Evolutionary conservation across 345 rosid genomes (phyloP).

Genomic region (Aegle marmelos): DNA sequence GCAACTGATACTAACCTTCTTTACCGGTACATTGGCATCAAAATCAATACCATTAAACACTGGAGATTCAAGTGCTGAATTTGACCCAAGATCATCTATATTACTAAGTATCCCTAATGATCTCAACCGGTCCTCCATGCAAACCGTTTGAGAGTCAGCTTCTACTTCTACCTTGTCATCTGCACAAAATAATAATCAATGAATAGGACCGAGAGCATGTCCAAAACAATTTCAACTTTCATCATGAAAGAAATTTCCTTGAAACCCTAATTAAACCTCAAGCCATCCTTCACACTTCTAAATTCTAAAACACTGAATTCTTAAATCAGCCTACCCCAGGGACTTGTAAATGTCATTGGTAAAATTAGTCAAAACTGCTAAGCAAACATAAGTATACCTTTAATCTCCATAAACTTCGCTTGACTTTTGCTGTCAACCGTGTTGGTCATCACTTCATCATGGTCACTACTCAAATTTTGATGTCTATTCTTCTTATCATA

Average conservation of each 20-base stretch:
- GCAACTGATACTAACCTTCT: constrained; percentile 54
- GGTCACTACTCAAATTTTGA: constrained; percentile 19
- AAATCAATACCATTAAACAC: constrained; percentile 50
- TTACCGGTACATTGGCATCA: constrained; percentile 53
- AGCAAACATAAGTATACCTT: constrained; percentile 40
- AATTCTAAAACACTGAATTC: neutral
- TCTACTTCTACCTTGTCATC: constrained; percentile 35
- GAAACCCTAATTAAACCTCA: neutral
- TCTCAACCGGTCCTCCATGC: constrained; percentile 75
- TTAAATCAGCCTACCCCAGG: neutral
- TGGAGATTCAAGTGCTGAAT: constrained; percentile 29
- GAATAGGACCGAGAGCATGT: constrained; percentile 1
- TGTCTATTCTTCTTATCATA: constrained; percentile 34
- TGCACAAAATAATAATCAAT: constrained; percentile 20
- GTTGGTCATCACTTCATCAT: constrained; percentile 44
- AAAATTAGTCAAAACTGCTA: neutral
- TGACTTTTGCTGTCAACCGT: constrained; percentile 38
- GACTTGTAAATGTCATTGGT: neutral
- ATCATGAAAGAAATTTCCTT: neutral
- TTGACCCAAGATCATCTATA: constrained; percentile 32
- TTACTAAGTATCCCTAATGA: constrained; percentile 47
- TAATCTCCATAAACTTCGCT: constrained; percentile 29
- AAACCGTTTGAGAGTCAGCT: constrained; percentile 27
- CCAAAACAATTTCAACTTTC: neutral
- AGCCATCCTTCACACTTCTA: neutral